These are phyloP conservation scores for Globisporangium spiculum DNA, from an alignment of 352 stramenopile species.

Conservation along the genomic window DNA sequence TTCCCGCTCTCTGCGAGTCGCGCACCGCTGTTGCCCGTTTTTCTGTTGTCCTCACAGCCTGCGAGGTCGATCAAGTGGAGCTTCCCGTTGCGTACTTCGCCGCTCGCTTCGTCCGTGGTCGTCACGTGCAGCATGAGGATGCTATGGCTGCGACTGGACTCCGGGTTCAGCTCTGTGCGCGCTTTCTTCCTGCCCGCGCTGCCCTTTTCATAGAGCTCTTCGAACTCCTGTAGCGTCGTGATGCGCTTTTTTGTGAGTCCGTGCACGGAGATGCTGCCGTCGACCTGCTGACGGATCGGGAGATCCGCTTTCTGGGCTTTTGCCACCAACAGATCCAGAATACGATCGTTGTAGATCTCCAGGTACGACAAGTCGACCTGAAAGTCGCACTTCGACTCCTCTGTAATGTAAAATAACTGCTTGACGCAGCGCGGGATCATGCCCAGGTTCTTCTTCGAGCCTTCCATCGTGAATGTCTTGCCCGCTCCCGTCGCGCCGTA, in stretches of 20 bases:
- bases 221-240: constrained; percentile 26
- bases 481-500: constrained; percentile 58
- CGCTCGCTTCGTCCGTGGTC: constrained; percentile 8
- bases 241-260: constrained; percentile 31
- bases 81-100: constrained; percentile 24
- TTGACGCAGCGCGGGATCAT: constrained; percentile 47
- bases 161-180: constrained; percentile 63
- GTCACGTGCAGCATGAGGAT: constrained; percentile 70
- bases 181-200: constrained; percentile 24
- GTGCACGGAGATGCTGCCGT: constrained; percentile 31
- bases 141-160: constrained; percentile 72
- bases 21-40: constrained; percentile 29
- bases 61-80: constrained; percentile 48
- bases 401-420: constrained; percentile 38
- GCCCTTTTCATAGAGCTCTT: constrained; percentile 30
- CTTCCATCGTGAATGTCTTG: constrained; percentile 74
- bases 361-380: constrained; percentile 61
- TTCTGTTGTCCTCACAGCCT: constrained; percentile 35
- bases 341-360: constrained; percentile 89
- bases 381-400: constrained; percentile 23
- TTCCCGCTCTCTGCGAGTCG: constrained; percentile 32
- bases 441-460: constrained; percentile 41
- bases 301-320: constrained; percentile 28
- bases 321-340: constrained; percentile 66
- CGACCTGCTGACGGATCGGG: constrained; percentile 34